These are phyloP conservation scores for Lachnellula arida DNA, from an alignment of 2,329 filamentous ascomycete genomes.

Conservation along the genomic window DNA sequence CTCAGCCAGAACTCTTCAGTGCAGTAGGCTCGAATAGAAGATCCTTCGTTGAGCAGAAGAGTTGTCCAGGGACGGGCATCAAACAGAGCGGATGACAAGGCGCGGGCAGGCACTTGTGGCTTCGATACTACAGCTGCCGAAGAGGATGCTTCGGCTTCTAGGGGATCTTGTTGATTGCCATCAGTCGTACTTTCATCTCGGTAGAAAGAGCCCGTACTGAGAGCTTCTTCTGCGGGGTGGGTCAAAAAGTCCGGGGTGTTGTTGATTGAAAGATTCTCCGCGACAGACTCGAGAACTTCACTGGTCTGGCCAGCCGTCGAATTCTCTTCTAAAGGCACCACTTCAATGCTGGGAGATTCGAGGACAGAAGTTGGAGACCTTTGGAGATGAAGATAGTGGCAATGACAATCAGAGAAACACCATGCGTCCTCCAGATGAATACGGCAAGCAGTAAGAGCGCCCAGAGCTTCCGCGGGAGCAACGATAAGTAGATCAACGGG, in stretches of 20 bases:
- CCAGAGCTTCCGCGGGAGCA: conserved; percentile 58
- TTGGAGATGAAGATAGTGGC: conserved; percentile 53
- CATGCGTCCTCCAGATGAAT: conserved; percentile 55
- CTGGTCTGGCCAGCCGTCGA: background rate
- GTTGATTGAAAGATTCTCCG: background rate
- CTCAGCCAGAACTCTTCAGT: conserved; percentile 68
- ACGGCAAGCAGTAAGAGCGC: conserved; percentile 52
- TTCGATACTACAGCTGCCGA: background rate
- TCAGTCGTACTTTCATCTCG: background rate
- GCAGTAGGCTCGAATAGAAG: conserved; percentile 59
- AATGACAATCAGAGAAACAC: conserved; percentile 55
- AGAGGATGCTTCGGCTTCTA: background rate
- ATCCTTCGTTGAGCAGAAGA: conserved; percentile 69
- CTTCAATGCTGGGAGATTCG: background rate
- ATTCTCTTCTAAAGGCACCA: background rate
- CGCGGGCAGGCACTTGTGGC: background rate
- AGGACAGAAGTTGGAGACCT: background rate
- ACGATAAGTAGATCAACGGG: conserved; percentile 51
- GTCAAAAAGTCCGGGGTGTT: background rate
- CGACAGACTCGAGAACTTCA: background rate
- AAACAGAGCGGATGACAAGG: conserved; percentile 15
- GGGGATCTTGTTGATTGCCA: background rate
- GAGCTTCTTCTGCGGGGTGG: background rate
- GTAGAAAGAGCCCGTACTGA: background rate
- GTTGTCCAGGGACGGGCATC: conserved; percentile 52